Percentiles rank a stretch among this genome's conserved stretches.
These are phyloP conservation scores for Suillus cothurnatus DNA, from an alignment of 768 basidiomycete species.

Conservation along the genomic window DNA sequence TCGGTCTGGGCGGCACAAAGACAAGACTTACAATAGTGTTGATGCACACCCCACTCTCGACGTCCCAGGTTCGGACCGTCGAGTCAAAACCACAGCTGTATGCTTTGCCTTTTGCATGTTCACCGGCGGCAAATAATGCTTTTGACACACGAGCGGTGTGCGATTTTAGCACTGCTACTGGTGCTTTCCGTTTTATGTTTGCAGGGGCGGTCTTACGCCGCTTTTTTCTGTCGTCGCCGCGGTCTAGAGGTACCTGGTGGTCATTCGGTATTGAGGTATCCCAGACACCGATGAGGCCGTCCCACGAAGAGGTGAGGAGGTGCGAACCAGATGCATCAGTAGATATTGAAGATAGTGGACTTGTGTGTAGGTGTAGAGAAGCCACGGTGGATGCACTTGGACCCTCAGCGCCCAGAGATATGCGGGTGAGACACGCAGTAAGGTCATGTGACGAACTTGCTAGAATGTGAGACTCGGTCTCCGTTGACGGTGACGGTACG, in stretches of 20 bases:
- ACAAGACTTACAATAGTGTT: conserved; percentile 61
- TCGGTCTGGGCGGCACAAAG: neutral
- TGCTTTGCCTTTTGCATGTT: conserved; percentile 39
- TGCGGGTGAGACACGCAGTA: conserved; percentile 57
- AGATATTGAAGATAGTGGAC: conserved; percentile 72
- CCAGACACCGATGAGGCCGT: conserved; percentile 84
- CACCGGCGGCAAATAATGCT: conserved; percentile 54
- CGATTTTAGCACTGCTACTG: conserved; percentile 72
- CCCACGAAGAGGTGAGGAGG: conserved; percentile 87
- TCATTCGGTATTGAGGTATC: conserved; percentile 58
- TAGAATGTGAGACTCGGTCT: conserved; percentile 43
- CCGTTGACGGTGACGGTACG: conserved; percentile 40
- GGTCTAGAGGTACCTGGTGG: conserved; percentile 56
- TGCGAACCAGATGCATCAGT: conserved; percentile 56
- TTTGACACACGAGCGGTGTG: conserved; percentile 84
- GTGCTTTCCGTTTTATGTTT: conserved; percentile 60
- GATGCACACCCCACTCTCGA: conserved; percentile 71
- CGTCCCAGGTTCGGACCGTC: conserved; percentile 86
- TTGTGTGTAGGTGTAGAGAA: conserved; percentile 82
- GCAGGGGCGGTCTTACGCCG: conserved; percentile 54
- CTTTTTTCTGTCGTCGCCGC: conserved; percentile 50
- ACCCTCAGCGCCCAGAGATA: conserved; percentile 12
- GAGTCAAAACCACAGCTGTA: conserved; percentile 90
- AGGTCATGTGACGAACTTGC: conserved; percentile 82
- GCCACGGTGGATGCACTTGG: conserved; percentile 50